A percentile compares a stretch with the other conserved stretches of the same genome.
Conservation (phyloP, 441 rosid genomes). For the Pelargonium citronellum region DNA sequence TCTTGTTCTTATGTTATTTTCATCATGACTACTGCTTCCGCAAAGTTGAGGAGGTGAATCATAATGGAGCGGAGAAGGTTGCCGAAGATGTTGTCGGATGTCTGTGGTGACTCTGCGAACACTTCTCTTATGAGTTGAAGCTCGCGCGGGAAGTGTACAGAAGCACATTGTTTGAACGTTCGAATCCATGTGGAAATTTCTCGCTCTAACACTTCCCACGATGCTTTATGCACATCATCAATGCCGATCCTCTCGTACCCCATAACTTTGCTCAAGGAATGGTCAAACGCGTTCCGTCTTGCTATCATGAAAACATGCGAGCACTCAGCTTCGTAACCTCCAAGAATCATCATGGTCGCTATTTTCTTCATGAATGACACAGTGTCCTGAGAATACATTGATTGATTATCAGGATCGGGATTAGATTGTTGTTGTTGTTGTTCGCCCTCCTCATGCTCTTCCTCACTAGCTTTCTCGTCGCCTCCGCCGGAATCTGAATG, state of each 20-base stretch:
- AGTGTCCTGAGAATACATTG: conserved; percentile 40
- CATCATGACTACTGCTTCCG: conserved; percentile 66
- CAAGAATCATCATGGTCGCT: conserved; percentile 55
- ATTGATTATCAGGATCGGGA: conserved; percentile 20
- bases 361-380: conserved; percentile 40
- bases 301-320: conserved; percentile 46
- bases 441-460: conserved; percentile 1
- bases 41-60: conserved; percentile 63
- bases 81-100: conserved; percentile 28
- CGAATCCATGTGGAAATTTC: conserved; percentile 65
- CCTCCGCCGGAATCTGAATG: no score
- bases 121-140: conserved; percentile 43
- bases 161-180: conserved; percentile 51
- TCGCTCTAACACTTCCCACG: conserved; percentile 68
- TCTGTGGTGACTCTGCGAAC: conserved; percentile 24
- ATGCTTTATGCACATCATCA: conserved; percentile 75
- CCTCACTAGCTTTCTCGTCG: no score
- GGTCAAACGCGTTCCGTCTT: conserved; percentile 57
- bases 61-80: conserved; percentile 43
- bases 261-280: conserved; percentile 32
- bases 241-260: conserved; percentile 70
- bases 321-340: conserved; percentile 64
- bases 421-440: background rate
- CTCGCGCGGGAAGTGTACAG: conserved; percentile 50
- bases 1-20: conserved; percentile 51